A percentile compares a stretch with the other conserved stretches of the same genome.
Conservation (phyloP, 345 rosid species). For the Eucalyptus cloeziana region DNA sequence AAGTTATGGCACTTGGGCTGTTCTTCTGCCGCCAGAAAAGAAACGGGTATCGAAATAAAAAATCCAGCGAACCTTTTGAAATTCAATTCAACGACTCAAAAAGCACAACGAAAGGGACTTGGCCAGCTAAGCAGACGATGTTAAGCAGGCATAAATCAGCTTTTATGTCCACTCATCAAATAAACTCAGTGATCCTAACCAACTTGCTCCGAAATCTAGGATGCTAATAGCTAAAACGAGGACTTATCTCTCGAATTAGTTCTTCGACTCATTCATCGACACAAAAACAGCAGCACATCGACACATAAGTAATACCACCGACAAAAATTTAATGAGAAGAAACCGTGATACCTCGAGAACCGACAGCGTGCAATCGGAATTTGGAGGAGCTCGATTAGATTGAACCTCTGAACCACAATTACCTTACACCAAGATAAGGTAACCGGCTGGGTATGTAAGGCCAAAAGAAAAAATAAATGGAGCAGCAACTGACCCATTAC, state of each 20-base stretch:
- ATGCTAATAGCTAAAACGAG: background rate
- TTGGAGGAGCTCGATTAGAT: rapidly evolving
- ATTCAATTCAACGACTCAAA: background rate
- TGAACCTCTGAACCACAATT: background rate
- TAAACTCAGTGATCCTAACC: rapidly evolving
- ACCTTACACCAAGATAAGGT: too few relatives aligned
- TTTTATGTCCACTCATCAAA: too few relatives aligned
- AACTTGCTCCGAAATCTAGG: rapidly evolving
- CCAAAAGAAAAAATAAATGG: background rate
- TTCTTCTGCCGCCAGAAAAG: too few relatives aligned
- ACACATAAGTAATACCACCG: rapidly evolving
- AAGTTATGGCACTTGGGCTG: too few relatives aligned
- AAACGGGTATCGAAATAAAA: rapidly evolving
- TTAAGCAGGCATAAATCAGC: too few relatives aligned
- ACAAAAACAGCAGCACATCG: too few relatives aligned
- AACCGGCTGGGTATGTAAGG: background rate
- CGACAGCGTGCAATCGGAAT: background rate
- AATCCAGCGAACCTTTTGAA: background rate
- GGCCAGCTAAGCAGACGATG: too few relatives aligned
- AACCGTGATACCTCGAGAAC: rapidly evolving
- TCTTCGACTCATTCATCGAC: too few relatives aligned
- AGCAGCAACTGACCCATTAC: background rate
- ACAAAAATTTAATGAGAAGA: background rate
- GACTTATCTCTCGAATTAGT: background rate
- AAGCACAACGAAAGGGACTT: background rate